phyloP scores from a whole-genome alignment of 768 basidiomycete genomes.

The Xerocomus brunneocitrinus region DNA sequence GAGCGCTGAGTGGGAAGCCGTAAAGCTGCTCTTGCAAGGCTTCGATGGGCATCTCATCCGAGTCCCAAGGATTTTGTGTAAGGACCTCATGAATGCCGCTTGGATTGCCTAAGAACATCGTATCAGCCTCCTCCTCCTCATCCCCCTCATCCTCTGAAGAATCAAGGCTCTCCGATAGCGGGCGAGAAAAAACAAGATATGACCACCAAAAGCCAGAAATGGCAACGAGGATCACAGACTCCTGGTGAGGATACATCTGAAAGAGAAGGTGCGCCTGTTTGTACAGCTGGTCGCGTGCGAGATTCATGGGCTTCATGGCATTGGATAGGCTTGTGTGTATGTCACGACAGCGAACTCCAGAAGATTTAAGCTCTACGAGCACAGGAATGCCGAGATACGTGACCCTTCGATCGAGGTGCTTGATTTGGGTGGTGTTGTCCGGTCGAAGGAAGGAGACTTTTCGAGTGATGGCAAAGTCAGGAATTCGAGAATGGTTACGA shows the following conservation, averaged over 20 bases:
- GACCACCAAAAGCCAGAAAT: background rate
- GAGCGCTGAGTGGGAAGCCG: too few relatives aligned
- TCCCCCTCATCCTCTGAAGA: too few relatives aligned
- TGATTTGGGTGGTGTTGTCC: background rate
- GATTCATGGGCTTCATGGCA: background rate
- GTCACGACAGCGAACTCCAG: background rate
- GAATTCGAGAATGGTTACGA: background rate
- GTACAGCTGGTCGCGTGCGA: background rate
- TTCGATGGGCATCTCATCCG: too few relatives aligned
- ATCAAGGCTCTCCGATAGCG: too few relatives aligned
- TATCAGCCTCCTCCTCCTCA: too few relatives aligned
- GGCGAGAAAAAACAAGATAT: background rate
- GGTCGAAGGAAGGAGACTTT: background rate
- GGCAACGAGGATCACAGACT: background rate
- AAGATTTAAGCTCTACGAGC: background rate
- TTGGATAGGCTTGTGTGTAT: background rate
- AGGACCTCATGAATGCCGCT: too few relatives aligned
- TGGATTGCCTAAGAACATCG: too few relatives aligned
- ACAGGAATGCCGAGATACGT: background rate
- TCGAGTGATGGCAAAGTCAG: background rate
- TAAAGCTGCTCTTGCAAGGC: too few relatives aligned
- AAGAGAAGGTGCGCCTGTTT: background rate
- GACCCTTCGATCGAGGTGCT: background rate
- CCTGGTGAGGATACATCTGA: background rate
- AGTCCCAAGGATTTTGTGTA: too few relatives aligned